Base-by-base conservation (phyloP, 2,329 filamentous ascomycete species). In the Plectosphaerella sp. region DNA sequence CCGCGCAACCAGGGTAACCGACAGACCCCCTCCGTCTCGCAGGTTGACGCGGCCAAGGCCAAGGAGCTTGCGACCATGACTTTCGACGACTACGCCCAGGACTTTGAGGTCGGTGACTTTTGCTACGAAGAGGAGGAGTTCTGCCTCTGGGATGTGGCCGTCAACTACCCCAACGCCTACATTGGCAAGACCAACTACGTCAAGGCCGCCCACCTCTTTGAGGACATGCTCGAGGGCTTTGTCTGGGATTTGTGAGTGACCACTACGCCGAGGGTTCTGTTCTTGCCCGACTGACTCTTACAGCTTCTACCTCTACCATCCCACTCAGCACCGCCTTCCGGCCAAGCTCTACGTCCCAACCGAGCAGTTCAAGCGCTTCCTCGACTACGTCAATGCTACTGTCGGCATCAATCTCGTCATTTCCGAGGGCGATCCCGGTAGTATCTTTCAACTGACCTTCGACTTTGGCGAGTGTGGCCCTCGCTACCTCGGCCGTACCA, bases 171-270 rank as follows among this genome's bases (percentile, higher is more conserved):
- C 1, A 75, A 79, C 56, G 74, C 69, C 51, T 89, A 79, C 63
- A 78, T 86, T 43, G 77, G 78, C 51, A 76, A 75, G 54, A 54
- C 52, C 53, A 88, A 81, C 61, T 69, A 61, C 56, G 77, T 67
- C 62, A 76, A 60, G 58, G 70, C 68, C 5, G 60, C 58, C 20
- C 69, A 71, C 0, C 78, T 80, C 65, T 90, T 89, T 59, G 73
- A 80, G 35, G 62, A 65, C 3, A 78, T 89, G 48, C 74, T 88
- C 57, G 81, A 79, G 60, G 68, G 73, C 2, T 77, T 82, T 53
- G 62, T 72, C 11, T 96, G 91, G 91, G 84, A 93, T 56, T 72
- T 96, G 89, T 94, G 75, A 77, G 86, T 76, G n/a, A n/a, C n/a
- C n/a, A n/a, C n/a, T n/a, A n/a, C n/a, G n/a, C n/a, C n/a, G n/a